Base-by-base conservation (phyloP, 2,329 filamentous ascomycete genomes). In the Claviceps sp. region DNA sequence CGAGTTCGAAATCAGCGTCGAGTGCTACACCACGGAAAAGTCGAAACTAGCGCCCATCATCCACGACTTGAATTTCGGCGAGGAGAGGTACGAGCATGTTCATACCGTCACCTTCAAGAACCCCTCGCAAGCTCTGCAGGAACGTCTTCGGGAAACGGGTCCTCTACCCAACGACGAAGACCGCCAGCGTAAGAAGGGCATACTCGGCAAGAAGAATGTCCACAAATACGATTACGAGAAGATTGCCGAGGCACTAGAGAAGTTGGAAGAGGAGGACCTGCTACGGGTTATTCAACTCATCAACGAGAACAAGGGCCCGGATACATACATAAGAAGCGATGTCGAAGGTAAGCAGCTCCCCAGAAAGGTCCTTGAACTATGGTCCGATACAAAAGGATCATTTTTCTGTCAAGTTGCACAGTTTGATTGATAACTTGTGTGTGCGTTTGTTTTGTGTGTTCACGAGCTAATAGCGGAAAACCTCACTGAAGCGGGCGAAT, bases 251-350 rank as follows among this genome's bases (percentile, higher is more conserved):
- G 89, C 85, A 0, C 74, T 98, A 54, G 83, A 91, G 66, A 89
- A 88, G 73, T 81, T 98, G 26, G 79, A 81, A 57, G 93, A 98
- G 72, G 93, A 98, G 59, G 91, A 97, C 63, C 73, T 98, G 43
- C 75, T 98, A 55, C 87, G 93, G 60, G 89, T 97, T 24, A 94
- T 98, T 55, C 91, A 97, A 72, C 85, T 98, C 80, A 91, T 98
- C 56, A 93, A 97, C 68, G 93, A 98, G 71, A 88, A 96, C 72
- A 97, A 97, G 76, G 84, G 81, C 1, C 81, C 88, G 5, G 89
- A 95, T 57, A 96, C 91, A 1, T 97, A 95, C 71, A 95, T 91
- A 48, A 90, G 95, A 73, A 97, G 96, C 62, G 94, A 98, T 68
- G 81, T 96, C 53, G 93, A 98, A 63, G 86, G 89, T 95, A 72